Percentiles rank a stretch among this genome's conserved stretches.
Evolutionary conservation across 164 flowering plant species (phyloP).

Genomic region (Hamamelis virginiana): DNA sequence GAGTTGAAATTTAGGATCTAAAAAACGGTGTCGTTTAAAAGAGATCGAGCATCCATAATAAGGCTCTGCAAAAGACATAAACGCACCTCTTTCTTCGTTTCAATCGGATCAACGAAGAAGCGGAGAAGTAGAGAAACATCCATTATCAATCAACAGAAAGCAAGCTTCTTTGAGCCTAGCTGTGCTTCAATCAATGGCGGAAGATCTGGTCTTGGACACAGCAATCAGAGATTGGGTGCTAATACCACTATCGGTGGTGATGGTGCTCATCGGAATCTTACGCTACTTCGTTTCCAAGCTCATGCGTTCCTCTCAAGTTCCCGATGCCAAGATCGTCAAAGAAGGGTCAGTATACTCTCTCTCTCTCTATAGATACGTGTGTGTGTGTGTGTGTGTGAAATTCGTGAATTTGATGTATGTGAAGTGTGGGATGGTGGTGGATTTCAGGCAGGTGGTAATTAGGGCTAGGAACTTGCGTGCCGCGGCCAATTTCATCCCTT

Average conservation of each 20-base stretch:
- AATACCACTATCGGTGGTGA: conserved; percentile 89
- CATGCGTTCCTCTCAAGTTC: conserved; percentile 73
- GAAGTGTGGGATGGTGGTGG: not conserved
- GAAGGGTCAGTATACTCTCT: conserved; percentile 60
- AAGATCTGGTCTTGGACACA: conserved; percentile 90
- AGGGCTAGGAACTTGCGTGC: conserved; percentile 87
- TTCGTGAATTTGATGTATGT: not conserved
- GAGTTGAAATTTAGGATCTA: too few species aligned
- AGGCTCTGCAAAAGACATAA: too few species aligned
- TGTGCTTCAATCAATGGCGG: conserved; percentile 57
- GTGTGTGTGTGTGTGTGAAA: not conserved
- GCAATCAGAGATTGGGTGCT: conserved; percentile 99
- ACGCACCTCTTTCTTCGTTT: too few species aligned
- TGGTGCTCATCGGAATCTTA: conserved; percentile 92
- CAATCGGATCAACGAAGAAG: too few species aligned
- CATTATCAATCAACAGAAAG: too few species aligned
- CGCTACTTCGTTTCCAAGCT: conserved; percentile 95
- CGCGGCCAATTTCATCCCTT: conserved; percentile 79
- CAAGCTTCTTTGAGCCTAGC: too few species aligned
- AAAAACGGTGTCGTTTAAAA: too few species aligned
- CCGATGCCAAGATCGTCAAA: conserved; percentile 80
- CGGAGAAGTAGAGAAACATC: too few species aligned
- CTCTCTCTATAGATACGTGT: not conserved
- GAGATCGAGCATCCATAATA: too few species aligned
- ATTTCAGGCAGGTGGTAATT: conserved; percentile 73